Evolutionary conservation across 2,329 filamentous ascomycete genomes (phyloP), one percentile per base, ranked within the genome.

Genomic region (Xylariaceae sp.): DNA sequence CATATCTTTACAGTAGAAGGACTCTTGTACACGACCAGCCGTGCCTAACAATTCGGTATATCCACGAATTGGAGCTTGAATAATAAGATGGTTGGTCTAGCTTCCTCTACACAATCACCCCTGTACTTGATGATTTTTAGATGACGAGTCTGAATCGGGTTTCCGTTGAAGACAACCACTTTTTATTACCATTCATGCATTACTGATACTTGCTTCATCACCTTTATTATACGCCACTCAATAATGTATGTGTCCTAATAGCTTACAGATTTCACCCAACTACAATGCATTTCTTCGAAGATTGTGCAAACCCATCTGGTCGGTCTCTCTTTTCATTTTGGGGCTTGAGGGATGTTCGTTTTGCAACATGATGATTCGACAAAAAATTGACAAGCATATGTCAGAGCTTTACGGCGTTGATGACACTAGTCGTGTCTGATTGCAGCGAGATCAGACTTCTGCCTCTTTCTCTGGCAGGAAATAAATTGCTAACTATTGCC

Each of bases 361-460:
- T 47, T 58, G 58, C 64, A 67, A 56, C 59, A 81, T 93, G 88
- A 93, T 93, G 87, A 93, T 77, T 66, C 74, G 79, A 89, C 84
- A 79, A 74, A 72, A 78, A 73, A 84, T 81, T 80, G 88, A 94
- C 89, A 94, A 94, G 88, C 88, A 94, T 94, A 94, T 94, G 88
- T 94, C 89, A 77, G 83, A 94, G 89, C 81, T 75, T 71, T 50
- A 64, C 63, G 63, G 72, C 71, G 47, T 59, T 61, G 67, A 74
- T 62, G 76, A 79, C 55, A 68, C 50, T 40, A 58, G 66, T 71
- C 62, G 58, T 68, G 57, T 67, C 69, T 72, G 69, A 72, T 49
- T 60, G 50, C 56, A 59, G 50, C 52, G 49, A 54, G 43, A 38
- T 13, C 30, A 26, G 22, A 26, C 22, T 26, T 26, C 22, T 26